These are phyloP conservation scores for Capsicum baccatum DNA, from an alignment of 257 asterid genomes.

Conservation along the genomic window DNA sequence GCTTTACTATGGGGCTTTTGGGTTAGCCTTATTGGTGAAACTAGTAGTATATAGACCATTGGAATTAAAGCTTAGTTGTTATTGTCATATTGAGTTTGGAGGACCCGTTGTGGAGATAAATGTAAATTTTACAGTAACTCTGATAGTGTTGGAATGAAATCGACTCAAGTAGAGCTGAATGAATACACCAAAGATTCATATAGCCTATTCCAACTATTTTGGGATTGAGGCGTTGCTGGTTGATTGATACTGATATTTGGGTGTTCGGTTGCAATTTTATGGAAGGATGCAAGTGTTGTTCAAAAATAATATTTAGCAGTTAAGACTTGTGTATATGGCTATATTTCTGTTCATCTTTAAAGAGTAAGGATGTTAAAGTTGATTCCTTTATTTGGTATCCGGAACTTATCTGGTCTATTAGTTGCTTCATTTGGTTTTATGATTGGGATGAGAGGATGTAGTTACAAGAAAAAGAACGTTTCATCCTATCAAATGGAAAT, in stretches of 20 bases:
- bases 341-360: neutral
- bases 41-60: neutral
- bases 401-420: neutral
- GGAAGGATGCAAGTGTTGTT: neutral
- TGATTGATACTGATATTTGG: neutral
- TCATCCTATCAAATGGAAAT: constrained; percentile 17
- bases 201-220: neutral
- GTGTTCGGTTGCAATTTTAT: neutral
- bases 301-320: neutral
- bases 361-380: constrained; percentile 1
- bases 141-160: neutral
- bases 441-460: neutral
- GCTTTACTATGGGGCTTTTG: neutral
- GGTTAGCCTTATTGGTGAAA: neutral
- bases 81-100: neutral
- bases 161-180: neutral
- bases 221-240: neutral
- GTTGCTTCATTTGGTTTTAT: neutral
- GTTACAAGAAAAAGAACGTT: neutral
- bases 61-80: neutral
- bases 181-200: neutral
- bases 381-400: neutral
- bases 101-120: neutral
- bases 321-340: constrained; percentile 24
- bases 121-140: neutral